Percentiles rank a stretch among this genome's conserved stretches.
phyloP scores from a whole-genome alignment of 129 eudicot genomes.

The Lactuca saligna region DNA sequence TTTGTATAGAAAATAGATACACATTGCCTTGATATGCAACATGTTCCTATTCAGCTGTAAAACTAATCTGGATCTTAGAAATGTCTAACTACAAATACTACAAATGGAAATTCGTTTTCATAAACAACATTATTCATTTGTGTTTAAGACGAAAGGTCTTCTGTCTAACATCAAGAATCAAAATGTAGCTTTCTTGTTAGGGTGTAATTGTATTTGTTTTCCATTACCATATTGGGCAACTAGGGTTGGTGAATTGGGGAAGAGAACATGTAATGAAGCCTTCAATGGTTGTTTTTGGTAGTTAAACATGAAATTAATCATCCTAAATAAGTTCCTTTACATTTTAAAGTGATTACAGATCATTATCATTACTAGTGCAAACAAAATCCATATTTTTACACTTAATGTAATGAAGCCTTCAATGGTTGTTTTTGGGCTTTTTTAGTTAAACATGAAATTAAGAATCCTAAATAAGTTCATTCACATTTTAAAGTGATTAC shows the following conservation, averaged over 20 bases:
- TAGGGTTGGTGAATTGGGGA: conserved; percentile 16
- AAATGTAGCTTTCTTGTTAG: conserved; percentile 13
- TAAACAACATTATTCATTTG: not conserved
- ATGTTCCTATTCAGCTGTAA: conserved; percentile 5
- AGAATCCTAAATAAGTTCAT: not conserved
- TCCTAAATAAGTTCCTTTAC: not conserved
- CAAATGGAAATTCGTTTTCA: not conserved
- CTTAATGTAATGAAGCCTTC: not conserved
- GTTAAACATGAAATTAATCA: not conserved
- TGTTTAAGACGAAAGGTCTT: not conserved
- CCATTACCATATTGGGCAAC: not conserved
- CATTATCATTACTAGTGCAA: conserved; percentile 13
- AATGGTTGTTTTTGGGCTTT: not conserved
- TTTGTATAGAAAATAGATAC: not conserved
- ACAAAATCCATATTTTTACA: conserved; percentile 6
- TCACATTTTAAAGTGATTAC: not conserved
- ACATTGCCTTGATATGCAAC: conserved; percentile 15
- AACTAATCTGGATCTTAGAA: conserved; percentile 17
- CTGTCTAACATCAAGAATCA: not conserved
- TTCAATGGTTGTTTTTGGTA: conserved; percentile 5
- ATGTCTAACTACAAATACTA: not conserved
- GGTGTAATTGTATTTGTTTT: not conserved
- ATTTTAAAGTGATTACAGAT: not conserved
- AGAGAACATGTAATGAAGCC: not conserved
- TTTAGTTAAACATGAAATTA: conserved; percentile 1